These are phyloP conservation scores for Globisporangium paddicum DNA, from an alignment of 352 stramenopile genomes.

Conservation along the genomic window DNA sequence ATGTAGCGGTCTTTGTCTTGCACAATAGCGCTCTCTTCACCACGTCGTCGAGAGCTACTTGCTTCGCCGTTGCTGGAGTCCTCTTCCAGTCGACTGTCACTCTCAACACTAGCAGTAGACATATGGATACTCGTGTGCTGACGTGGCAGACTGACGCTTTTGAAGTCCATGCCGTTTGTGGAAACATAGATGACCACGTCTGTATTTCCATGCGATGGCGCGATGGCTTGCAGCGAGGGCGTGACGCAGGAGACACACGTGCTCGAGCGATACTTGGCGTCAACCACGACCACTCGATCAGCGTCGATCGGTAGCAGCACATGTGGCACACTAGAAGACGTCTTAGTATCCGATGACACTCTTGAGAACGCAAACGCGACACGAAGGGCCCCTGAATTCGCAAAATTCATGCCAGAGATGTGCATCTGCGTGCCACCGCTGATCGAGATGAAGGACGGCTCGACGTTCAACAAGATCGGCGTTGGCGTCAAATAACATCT, in stretches of 20 bases:
- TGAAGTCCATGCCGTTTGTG: slow-evolving; percentile 55
- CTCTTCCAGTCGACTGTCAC: slow-evolving; percentile 6
- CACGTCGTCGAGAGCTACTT: slow-evolving; percentile 2
- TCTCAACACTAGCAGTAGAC: not conserved
- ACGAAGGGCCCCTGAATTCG: slow-evolving; percentile 30
- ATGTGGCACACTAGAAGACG: not conserved
- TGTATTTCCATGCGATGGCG: slow-evolving; percentile 4
- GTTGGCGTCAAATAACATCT: slow-evolving; percentile 30
- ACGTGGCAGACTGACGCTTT: slow-evolving; percentile 48
- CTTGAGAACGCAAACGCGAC: slow-evolving; percentile 37
- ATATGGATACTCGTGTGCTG: slow-evolving; percentile 15
- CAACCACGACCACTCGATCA: slow-evolving; percentile 34
- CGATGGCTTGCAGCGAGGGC: slow-evolving; percentile 25
- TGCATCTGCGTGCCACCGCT: slow-evolving; percentile 31
- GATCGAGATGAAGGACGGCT: slow-evolving; percentile 40
- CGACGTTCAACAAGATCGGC: slow-evolving; percentile 29
- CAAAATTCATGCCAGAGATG: slow-evolving; percentile 50
- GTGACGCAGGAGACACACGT: slow-evolving; percentile 39
- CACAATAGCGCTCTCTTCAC: slow-evolving; percentile 4
- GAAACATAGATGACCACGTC: slow-evolving; percentile 40
- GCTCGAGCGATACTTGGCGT: slow-evolving; percentile 47
- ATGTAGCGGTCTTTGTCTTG: slow-evolving; percentile 11
- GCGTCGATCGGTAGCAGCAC: slow-evolving; percentile 32
- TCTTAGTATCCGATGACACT: not conserved
- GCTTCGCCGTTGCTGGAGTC: not conserved